phyloP scores from a whole-genome alignment of 1,284 basidiomycete genomes.

The Xerocomus minutiporus region DNA sequence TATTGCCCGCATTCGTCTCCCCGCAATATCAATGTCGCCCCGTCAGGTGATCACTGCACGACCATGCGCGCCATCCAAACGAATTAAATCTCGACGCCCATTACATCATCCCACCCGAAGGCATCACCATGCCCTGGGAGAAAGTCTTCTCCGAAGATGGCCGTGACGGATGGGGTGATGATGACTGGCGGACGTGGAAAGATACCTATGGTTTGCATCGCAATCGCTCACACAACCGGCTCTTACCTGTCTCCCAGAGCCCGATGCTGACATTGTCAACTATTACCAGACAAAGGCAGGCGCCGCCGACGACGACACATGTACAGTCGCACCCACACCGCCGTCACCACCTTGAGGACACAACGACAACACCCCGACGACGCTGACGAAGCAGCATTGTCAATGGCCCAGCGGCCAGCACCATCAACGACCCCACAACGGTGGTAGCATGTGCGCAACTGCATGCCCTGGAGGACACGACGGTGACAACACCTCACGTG shows the following conservation, averaged over 20 bases:
- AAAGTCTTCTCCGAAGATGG: slow-evolving; percentile 47
- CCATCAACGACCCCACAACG: too few species aligned
- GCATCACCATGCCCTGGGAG: slow-evolving; percentile 67
- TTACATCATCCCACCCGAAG: slow-evolving; percentile 66
- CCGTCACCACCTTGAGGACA: too few species aligned
- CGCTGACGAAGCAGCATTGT: too few species aligned
- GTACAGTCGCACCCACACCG: too few species aligned
- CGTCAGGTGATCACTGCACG: slow-evolving; percentile 62
- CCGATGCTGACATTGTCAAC: slow-evolving; percentile 92
- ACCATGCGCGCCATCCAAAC: slow-evolving; percentile 76
- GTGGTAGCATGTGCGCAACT: too few species aligned
- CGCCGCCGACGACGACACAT: background rate
- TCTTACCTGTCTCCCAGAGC: slow-evolving; percentile 46
- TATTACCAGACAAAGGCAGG: slow-evolving; percentile 75
- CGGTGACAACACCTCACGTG: too few species aligned
- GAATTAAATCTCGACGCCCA: slow-evolving; percentile 85
- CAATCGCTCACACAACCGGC: background rate
- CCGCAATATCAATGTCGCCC: slow-evolving; percentile 59
- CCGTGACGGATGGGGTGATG: slow-evolving; percentile 47
- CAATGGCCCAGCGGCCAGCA: too few species aligned
- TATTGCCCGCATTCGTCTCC: slow-evolving; percentile 71
- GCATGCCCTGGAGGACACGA: too few species aligned
- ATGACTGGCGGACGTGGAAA: slow-evolving; percentile 67
- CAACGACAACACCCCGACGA: too few species aligned
- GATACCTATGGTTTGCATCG: slow-evolving; percentile 62